Evolutionary conservation across 805 yeast species (phyloP).

Genomic region (Barnettozyma wickerhamii): DNA sequence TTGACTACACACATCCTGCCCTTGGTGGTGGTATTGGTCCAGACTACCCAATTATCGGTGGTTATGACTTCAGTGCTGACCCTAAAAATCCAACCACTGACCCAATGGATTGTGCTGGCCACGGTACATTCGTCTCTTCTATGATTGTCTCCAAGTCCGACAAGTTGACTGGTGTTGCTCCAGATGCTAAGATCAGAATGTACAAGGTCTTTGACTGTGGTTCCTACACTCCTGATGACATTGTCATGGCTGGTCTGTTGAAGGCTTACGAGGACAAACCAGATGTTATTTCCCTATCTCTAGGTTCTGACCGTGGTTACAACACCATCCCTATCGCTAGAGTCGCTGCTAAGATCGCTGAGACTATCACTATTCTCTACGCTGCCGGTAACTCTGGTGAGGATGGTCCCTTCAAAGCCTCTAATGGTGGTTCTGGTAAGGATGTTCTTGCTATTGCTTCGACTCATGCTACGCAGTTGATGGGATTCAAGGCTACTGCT

Average conservation of each 20-base stretch:
- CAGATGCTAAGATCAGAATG: conserved; percentile 12
- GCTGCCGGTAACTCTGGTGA: conserved; percentile 18
- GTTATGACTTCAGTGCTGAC: conserved; percentile 13
- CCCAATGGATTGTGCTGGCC: conserved; percentile 18
- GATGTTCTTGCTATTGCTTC: conserved; percentile 15
- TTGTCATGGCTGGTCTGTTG: conserved; percentile 14
- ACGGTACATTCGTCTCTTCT: conserved; percentile 18
- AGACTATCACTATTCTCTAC: conserved; percentile 10
- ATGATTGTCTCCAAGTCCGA: conserved; percentile 10
- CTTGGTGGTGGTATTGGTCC: conserved; percentile 13
- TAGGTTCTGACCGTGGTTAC: conserved; percentile 15
- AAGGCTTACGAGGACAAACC: conserved; percentile 15
- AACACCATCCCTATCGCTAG: conserved; percentile 11
- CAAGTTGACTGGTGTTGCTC: conserved; percentile 13
- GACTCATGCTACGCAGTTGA: conserved; percentile 9
- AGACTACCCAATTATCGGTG: conserved; percentile 12
- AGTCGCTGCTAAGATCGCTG: conserved; percentile 11
- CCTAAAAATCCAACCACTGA: conserved; percentile 9
- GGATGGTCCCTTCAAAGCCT: conserved; percentile 11
- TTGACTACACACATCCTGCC: conserved; percentile 8
- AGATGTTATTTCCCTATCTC: conserved; percentile 13
- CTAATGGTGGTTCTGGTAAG: conserved; percentile 13
- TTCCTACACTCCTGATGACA: conserved; percentile 11
- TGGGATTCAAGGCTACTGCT: conserved; percentile 8
- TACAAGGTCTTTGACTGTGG: conserved; percentile 16